phyloP scores from a whole-genome alignment of 257 asterid genomes.

The Misopates orontium region DNA sequence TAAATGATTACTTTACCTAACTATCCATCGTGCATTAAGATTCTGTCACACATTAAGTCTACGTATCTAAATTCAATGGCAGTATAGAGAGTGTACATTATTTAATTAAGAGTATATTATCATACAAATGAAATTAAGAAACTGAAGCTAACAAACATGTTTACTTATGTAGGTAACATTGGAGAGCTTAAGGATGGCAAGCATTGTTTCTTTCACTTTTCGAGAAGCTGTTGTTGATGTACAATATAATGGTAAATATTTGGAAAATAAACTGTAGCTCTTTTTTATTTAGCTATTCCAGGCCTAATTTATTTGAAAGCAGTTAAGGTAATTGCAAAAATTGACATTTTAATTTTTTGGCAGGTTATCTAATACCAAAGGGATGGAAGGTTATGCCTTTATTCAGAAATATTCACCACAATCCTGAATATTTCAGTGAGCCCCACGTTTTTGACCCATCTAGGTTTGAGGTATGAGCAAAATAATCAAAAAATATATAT shows the following conservation, averaged over 20 bases:
- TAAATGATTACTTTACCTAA: too few species aligned
- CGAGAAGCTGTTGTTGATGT: conserved; percentile 95
- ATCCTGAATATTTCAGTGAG: conserved; percentile 70
- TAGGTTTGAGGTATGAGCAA: conserved; percentile 67
- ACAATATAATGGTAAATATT: conserved; percentile 69
- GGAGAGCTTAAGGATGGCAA: conserved; percentile 90
- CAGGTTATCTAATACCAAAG: conserved; percentile 87
- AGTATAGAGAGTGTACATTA: too few species aligned
- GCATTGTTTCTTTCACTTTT: conserved; percentile 87
- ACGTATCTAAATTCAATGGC: too few species aligned
- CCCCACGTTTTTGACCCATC: conserved; percentile 76
- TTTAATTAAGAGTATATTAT: background rate
- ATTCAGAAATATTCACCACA: conserved; percentile 90
- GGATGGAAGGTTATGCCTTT: conserved; percentile 99
- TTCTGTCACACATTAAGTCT: too few species aligned
- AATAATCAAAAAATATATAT: background rate
- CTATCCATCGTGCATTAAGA: too few species aligned
- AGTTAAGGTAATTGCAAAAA: background rate
- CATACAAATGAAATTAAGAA: background rate
- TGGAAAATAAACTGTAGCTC: too few species aligned
- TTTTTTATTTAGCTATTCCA: too few species aligned
- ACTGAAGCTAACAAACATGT: conserved; percentile 12
- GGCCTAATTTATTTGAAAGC: too few species aligned
- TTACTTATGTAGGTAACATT: conserved; percentile 54
- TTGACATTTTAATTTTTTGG: background rate